Conservation (phyloP, 2,329 filamentous ascomycete genomes). For the Neonectria magnoliae region DNA sequence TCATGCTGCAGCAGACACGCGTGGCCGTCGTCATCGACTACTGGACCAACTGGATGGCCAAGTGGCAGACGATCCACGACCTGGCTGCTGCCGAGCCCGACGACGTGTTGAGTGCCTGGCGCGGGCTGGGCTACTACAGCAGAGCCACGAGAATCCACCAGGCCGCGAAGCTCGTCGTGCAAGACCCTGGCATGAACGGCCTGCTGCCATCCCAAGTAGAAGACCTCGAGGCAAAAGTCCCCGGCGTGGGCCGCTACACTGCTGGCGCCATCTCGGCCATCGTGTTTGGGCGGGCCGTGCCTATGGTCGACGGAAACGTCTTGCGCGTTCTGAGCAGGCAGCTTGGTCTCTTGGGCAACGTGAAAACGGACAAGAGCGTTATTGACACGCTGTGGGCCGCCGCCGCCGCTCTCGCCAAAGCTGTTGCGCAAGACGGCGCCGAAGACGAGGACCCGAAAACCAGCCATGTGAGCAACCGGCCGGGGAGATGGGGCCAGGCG, state of each 20-base stretch:
- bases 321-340: slow-evolving; percentile 69
- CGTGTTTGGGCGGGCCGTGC: slow-evolving; percentile 66
- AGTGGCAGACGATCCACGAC: slow-evolving; percentile 68
- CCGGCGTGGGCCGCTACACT: slow-evolving; percentile 71
- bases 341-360: slow-evolving; percentile 65
- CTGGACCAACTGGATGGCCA: slow-evolving; percentile 69
- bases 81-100: slow-evolving; percentile 63
- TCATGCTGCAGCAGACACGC: slow-evolving; percentile 74
- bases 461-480: slow-evolving; percentile 56
- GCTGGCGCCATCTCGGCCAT: slow-evolving; percentile 71
- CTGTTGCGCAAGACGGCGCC: slow-evolving; percentile 54
- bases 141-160: slow-evolving; percentile 69
- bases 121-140: slow-evolving; percentile 71
- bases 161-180: slow-evolving; percentile 62
- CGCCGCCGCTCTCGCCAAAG: slow-evolving; percentile 64
- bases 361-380: slow-evolving; percentile 63
- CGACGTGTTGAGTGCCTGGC: slow-evolving; percentile 68
- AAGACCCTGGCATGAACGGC: slow-evolving; percentile 53
- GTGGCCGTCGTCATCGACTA: slow-evolving; percentile 71
- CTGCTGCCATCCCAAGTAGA: slow-evolving; percentile 59
- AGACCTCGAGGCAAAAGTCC: slow-evolving; percentile 61
- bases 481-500: slow-evolving; percentile 71
- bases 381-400: slow-evolving; percentile 67
- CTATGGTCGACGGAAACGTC: slow-evolving; percentile 74
- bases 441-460: slow-evolving; percentile 30